phyloP scores from a whole-genome alignment of 1,284 basidiomycete species.

The Fistulinella cinereoalba region DNA sequence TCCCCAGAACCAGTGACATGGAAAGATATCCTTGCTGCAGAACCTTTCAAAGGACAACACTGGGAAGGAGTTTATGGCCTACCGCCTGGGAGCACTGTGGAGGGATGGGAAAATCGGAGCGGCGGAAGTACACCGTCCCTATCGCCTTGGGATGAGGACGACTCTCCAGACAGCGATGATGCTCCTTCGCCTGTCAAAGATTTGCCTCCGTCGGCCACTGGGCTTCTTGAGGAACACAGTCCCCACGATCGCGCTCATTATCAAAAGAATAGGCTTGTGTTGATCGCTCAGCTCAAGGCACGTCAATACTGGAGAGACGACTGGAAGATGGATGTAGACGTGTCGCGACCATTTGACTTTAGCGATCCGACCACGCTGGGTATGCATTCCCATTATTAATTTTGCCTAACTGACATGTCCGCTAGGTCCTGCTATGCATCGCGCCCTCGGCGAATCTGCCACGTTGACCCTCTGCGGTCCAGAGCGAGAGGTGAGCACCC shows the following conservation, averaged over 20 bases:
- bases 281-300: constrained; percentile 55
- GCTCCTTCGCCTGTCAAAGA: constrained; percentile 17
- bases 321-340: constrained; percentile 49
- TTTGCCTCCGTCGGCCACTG: constrained; percentile 39
- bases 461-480: constrained; percentile 29
- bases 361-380: constrained; percentile 69
- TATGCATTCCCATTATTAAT: constrained; percentile 19
- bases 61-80: constrained; percentile 64
- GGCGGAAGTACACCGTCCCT: constrained; percentile 47
- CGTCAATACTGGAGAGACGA: constrained; percentile 69
- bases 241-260: constrained; percentile 17
- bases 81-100: constrained; percentile 40
- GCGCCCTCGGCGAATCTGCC: constrained; percentile 33
- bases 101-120: constrained; percentile 42
- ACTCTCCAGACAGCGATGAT: constrained; percentile 32
- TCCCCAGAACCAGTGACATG: constrained; percentile 52
- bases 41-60: constrained; percentile 76
- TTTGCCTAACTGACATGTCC: constrained; percentile 1
- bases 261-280: constrained; percentile 44
- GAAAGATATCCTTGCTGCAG: constrained; percentile 72
- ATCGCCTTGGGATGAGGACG: constrained; percentile 44
- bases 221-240: constrained; percentile 4
- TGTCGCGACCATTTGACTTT: constrained; percentile 51
- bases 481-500: constrained; percentile 33
- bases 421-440: constrained; percentile 48